A percentile compares a stretch with the other conserved stretches of the same genome.
Conservation (phyloP, 2,329 filamentous ascomycete genomes). For the Arthrobotrys entomopaga region DNA sequence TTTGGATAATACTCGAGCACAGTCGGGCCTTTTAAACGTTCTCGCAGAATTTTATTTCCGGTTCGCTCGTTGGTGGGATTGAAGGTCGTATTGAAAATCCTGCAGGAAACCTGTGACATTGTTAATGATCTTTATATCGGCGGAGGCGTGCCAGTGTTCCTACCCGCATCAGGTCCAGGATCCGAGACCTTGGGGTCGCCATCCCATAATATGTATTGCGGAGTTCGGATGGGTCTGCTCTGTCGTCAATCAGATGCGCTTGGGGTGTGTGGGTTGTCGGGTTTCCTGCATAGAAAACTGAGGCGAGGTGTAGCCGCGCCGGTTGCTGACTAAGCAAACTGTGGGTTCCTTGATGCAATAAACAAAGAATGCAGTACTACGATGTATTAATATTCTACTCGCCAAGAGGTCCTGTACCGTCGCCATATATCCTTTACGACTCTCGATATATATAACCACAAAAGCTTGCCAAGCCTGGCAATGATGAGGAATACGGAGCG, state of each 20-base stretch:
- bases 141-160: neutral
- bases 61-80: constrained; percentile 84
- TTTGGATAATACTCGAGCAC: constrained; percentile 90
- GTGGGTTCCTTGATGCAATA: no score
- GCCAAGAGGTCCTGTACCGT: neutral
- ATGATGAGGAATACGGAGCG: constrained; percentile 1
- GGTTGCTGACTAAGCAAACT: constrained; percentile 27
- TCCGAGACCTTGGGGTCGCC: constrained; percentile 49
- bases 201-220: constrained; percentile 24
- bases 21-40: constrained; percentile 84
- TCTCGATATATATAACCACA: neutral
- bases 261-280: neutral
- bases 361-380: neutral
- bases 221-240: neutral
- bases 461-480: neutral
- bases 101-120: constrained; percentile 78
- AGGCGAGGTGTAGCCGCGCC: neutral
- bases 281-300: constrained; percentile 1
- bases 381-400: neutral
- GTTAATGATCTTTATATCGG: constrained; percentile 55
- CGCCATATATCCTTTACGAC: no score
- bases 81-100: constrained; percentile 88
- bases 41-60: constrained; percentile 91
- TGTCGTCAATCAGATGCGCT: neutral
- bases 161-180: constrained; percentile 53